Evolutionary conservation across 208 protist species (phyloP).

Genomic region (Leishmania gerbilli): DNA sequence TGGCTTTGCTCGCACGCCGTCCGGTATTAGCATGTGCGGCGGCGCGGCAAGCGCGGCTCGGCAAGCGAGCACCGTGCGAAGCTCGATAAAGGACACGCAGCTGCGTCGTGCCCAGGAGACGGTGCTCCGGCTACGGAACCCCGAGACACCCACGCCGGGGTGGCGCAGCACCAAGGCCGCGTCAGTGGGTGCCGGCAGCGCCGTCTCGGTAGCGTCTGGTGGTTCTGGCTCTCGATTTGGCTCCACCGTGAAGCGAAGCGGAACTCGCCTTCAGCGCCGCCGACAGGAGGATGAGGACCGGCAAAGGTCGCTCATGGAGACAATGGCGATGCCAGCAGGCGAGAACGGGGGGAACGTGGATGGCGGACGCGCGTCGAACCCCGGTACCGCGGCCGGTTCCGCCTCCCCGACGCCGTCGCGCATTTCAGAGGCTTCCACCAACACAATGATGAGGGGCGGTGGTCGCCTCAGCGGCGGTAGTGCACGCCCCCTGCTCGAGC

Average conservation of each 20-base stretch:
- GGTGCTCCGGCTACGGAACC: conserved; percentile 23
- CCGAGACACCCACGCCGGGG: conserved; percentile 21
- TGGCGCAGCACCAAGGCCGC: conserved; percentile 14
- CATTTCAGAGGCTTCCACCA: conserved; percentile 25
- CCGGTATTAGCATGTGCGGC: conserved; percentile 13
- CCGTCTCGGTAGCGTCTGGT: conserved; percentile 4
- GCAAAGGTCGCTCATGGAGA: conserved; percentile 14
- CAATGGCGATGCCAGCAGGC: conserved; percentile 19
- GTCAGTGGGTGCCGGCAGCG: conserved; percentile 7
- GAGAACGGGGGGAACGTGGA: conserved; percentile 2
- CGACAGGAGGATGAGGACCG: conserved; percentile 16
- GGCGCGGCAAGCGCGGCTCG: conserved; percentile 2
- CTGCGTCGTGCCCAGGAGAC: conserved; percentile 26
- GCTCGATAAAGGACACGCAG: conserved; percentile 24
- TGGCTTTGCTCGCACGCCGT: conserved; percentile 14
- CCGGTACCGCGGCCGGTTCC: background rate
- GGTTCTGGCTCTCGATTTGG: conserved; percentile 14
- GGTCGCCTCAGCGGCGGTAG: conserved; percentile 14
- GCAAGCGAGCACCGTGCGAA: conserved; percentile 7
- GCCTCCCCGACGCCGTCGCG: conserved; percentile 28
- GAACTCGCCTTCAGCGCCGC: conserved; percentile 14
- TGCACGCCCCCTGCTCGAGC: conserved; percentile 4
- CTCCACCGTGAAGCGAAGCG: conserved; percentile 29
- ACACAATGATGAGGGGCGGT: conserved; percentile 3
- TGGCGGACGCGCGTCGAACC: conserved; percentile 1